Evolutionary conservation across 2,329 filamentous ascomycete genomes (phyloP).

Genomic region (Emydomyces testavorans): DNA sequence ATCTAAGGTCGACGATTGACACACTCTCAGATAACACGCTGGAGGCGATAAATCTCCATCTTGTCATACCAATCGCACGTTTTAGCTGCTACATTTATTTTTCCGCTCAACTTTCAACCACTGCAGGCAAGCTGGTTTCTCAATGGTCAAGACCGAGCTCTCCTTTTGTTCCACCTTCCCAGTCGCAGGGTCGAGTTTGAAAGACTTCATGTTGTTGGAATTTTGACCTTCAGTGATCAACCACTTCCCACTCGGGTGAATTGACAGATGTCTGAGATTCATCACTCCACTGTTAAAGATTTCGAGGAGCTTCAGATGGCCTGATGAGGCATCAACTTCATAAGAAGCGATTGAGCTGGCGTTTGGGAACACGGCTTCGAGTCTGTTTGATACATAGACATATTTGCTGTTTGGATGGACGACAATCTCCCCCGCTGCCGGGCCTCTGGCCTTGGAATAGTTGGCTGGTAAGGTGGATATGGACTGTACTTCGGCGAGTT

Average conservation of each 20-base stretch:
- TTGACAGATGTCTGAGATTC: conserved; percentile 47
- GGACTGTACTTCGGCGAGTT: conserved; percentile 27
- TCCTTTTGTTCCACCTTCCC: conserved; percentile 42
- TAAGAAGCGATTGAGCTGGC: conserved; percentile 56
- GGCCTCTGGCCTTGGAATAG: conserved; percentile 34
- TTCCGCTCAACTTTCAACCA: conserved; percentile 7
- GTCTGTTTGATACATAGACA: conserved; percentile 57
- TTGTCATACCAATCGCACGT: background rate
- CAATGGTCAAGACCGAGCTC: conserved; percentile 6
- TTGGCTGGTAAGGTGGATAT: conserved; percentile 39
- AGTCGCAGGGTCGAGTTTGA: conserved; percentile 45
- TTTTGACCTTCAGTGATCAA: conserved; percentile 52
- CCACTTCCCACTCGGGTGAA: conserved; percentile 50
- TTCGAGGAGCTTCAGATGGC: conserved; percentile 12
- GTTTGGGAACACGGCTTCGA: conserved; percentile 44
- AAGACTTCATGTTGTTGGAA: conserved; percentile 47
- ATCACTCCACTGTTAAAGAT: conserved; percentile 19
- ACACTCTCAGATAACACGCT: background rate
- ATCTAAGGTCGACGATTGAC: too few species aligned
- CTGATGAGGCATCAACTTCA: conserved; percentile 38
- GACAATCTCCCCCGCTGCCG: conserved; percentile 47
- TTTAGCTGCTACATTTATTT: background rate
- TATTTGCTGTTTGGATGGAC: conserved; percentile 41
- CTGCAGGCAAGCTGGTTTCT: conserved; percentile 13
- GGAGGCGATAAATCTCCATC: background rate